Percentiles rank a stretch among this genome's conserved stretches.
These are phyloP conservation scores for Picea sitchensis DNA, from an alignment of 75 land plant species.

Conservation along the genomic window DNA sequence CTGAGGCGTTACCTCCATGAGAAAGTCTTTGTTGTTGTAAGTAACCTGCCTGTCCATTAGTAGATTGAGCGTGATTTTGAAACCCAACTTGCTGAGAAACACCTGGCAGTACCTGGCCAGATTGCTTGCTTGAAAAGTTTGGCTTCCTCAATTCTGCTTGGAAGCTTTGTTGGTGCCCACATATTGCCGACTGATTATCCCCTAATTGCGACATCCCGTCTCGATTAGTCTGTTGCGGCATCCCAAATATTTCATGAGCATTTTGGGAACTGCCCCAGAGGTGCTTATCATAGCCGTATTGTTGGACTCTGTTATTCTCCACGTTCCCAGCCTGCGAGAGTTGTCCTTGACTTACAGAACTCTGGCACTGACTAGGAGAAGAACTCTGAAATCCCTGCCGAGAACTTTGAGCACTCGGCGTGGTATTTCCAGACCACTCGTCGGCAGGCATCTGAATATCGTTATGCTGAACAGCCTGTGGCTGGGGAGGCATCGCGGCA, in stretches of 20 bases:
- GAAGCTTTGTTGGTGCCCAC: conserved; percentile 8
- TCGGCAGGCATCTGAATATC: conserved; percentile 31
- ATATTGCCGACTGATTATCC: conserved; percentile 11
- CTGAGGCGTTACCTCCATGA: conserved; percentile 6
- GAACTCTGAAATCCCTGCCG: conserved; percentile 19
- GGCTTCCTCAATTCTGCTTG: conserved; percentile 14
- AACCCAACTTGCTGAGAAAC: conserved; percentile 17
- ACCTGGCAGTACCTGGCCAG: conserved; percentile 8
- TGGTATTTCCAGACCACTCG: conserved; percentile 51
- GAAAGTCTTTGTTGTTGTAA: conserved; percentile 13
- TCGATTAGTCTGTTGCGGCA: background rate
- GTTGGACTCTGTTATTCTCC: conserved; percentile 4
- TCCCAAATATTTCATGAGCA: conserved; percentile 11
- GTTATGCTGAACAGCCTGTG: conserved; percentile 16
- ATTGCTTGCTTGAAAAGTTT: conserved; percentile 10
- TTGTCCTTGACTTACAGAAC: conserved; percentile 9
- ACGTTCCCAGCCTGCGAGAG: background rate
- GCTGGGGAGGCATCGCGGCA: conserved; percentile 12
- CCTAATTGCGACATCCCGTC: conserved; percentile 5
- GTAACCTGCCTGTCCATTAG: conserved; percentile 9
- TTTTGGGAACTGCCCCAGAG: conserved; percentile 14
- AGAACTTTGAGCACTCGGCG: conserved; percentile 21
- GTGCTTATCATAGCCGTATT: conserved; percentile 17
- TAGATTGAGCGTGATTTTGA: conserved; percentile 14
- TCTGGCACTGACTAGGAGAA: conserved; percentile 22